Percentiles rank a stretch among this genome's conserved stretches.
These are phyloP conservation scores for Capillidium heterosporum DNA, from an alignment of 371 early-diverging fungal genomes.

Conservation along the genomic window DNA sequence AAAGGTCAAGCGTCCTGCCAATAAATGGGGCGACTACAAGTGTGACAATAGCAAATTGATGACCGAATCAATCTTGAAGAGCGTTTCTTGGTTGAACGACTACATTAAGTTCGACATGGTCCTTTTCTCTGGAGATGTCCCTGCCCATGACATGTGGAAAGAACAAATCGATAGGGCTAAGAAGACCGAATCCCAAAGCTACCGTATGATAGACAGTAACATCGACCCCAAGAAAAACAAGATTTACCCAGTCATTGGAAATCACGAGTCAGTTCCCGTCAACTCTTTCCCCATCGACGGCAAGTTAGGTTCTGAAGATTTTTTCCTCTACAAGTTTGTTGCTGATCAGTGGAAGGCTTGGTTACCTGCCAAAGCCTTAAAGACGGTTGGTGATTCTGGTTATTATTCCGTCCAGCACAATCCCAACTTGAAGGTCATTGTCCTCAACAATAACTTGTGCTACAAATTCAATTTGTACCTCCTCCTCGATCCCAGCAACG, in stretches of 20 bases:
- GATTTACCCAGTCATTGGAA: slow-evolving; percentile 9
- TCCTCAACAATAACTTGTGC: slow-evolving; percentile 8
- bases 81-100: slow-evolving; percentile 17
- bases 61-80: slow-evolving; percentile 21
- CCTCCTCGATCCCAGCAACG: slow-evolving; percentile 1
- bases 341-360: slow-evolving; percentile 10
- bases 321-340: slow-evolving; percentile 2
- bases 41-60: slow-evolving; percentile 20
- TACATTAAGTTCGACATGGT: slow-evolving; percentile 21
- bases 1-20: slow-evolving; percentile 7
- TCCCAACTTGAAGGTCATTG: slow-evolving; percentile 5
- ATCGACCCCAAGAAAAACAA: not conserved
- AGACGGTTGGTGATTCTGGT: not conserved
- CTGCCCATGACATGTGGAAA: slow-evolving; percentile 40
- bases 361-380: slow-evolving; percentile 1
- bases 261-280: slow-evolving; percentile 10
- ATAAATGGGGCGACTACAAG: slow-evolving; percentile 11
- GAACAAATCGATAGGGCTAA: slow-evolving; percentile 22
- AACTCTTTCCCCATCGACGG: slow-evolving; percentile 9
- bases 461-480: slow-evolving; percentile 7
- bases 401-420: slow-evolving; percentile 8
- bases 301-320: not conserved
- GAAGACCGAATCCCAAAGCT: slow-evolving; percentile 6
- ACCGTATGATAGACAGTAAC: slow-evolving; percentile 2
- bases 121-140: slow-evolving; percentile 39